Conservation (phyloP, 331 rosid species). For the Saraca asoca region DNA sequence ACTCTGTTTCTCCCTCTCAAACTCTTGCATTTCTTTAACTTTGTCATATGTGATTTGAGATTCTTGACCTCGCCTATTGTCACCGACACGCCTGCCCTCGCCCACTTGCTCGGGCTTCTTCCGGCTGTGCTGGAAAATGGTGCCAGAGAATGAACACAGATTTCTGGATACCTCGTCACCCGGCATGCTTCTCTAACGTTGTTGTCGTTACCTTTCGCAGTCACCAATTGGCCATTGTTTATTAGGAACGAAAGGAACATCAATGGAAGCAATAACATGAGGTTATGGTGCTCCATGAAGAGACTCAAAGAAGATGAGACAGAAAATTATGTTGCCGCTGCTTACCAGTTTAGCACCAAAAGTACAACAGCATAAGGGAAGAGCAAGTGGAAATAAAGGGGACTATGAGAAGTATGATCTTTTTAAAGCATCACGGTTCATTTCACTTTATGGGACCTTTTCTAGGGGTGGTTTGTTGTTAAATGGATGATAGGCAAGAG, state of each 20-base stretch:
- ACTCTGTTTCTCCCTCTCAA: slow-evolving; percentile 37
- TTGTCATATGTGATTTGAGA: slow-evolving; percentile 33
- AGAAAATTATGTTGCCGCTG: not conserved
- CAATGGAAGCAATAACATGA: slow-evolving; percentile 18
- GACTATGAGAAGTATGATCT: not conserved
- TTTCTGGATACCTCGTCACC: slow-evolving; percentile 53
- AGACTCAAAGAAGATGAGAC: slow-evolving; percentile 16
- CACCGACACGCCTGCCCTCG: slow-evolving; percentile 77
- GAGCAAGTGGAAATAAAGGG: slow-evolving; percentile 12
- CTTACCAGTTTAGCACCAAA: slow-evolving; percentile 12
- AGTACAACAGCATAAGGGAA: slow-evolving; percentile 3
- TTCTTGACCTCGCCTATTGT: slow-evolving; percentile 54
- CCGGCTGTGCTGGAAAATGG: slow-evolving; percentile 56
- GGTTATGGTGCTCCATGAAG: slow-evolving; percentile 10
- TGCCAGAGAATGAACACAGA: slow-evolving; percentile 58
- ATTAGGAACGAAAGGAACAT: slow-evolving; percentile 31
- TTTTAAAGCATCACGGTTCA: slow-evolving; percentile 27
- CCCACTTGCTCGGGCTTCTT: slow-evolving; percentile 73
- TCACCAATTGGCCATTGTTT: slow-evolving; percentile 20
- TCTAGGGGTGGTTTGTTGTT: slow-evolving; percentile 7
- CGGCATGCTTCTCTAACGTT: slow-evolving; percentile 61
- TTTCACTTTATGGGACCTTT: slow-evolving; percentile 32
- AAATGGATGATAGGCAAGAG: slow-evolving; percentile 41
- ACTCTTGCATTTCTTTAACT: slow-evolving; percentile 21
- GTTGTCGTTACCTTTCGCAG: slow-evolving; percentile 38